phyloP scores from a whole-genome alignment of 345 rosid genomes.

The Camelina hispida region DNA sequence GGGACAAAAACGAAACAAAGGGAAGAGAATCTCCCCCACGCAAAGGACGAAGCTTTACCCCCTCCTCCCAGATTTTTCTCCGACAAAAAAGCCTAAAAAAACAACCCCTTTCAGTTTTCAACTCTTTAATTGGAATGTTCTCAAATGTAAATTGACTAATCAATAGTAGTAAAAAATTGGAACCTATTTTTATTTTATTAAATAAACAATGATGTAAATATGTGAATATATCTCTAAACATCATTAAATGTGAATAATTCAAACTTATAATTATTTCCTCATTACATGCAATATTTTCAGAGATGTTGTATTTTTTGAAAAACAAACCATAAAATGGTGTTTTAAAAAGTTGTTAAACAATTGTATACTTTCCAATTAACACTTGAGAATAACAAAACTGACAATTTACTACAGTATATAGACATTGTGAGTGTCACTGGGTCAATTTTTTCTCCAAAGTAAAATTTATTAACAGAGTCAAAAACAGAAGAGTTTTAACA shows the following conservation, averaged over 20 bases:
- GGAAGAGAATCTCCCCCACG: conserved; percentile 31
- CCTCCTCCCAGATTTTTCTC: conserved; percentile 19
- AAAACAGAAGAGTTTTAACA: conserved; percentile 22
- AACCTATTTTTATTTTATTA: not conserved
- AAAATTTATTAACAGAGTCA: conserved; percentile 37
- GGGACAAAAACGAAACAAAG: not conserved
- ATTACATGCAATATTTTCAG: not conserved
- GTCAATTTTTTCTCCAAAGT: not conserved
- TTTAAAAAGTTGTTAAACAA: not conserved
- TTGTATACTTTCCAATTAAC: not conserved
- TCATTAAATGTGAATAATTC: not conserved
- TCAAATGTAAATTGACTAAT: conserved; percentile 6
- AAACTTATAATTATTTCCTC: not conserved
- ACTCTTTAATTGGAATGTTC: conserved; percentile 9
- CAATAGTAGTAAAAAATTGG: not conserved
- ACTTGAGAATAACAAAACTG: not conserved
- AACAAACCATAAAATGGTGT: not conserved
- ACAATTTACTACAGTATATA: too few species aligned
- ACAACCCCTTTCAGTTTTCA: conserved; percentile 8
- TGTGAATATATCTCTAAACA: not conserved
- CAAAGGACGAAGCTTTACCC: conserved; percentile 14
- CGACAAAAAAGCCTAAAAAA: conserved; percentile 1
- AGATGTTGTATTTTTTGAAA: not conserved
- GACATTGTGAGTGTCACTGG: not conserved
- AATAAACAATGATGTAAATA: too few species aligned